Percentiles rank a stretch among this genome's conserved stretches.
Conservation (phyloP, 108 stramenopile genomes). For the Nitzschia putrida region DNA sequence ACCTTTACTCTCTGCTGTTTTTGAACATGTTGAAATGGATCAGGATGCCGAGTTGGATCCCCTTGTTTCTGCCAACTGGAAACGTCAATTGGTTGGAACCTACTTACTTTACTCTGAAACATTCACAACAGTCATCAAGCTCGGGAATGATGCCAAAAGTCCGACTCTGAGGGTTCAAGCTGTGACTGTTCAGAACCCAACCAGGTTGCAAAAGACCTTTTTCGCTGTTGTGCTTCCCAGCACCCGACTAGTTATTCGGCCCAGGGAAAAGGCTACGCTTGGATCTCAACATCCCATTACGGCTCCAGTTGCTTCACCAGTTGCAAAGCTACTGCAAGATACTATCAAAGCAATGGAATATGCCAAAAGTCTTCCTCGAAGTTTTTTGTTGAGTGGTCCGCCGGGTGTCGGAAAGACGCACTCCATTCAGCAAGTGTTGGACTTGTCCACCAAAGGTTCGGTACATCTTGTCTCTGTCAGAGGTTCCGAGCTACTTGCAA, state of each 20-base stretch:
- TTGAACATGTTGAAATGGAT: too few species aligned
- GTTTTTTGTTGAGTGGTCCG: slow-evolving; percentile 57
- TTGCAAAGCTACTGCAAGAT: slow-evolving; percentile 13
- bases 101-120: slow-evolving; percentile 5
- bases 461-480: slow-evolving; percentile 30
- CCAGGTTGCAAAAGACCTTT: not conserved
- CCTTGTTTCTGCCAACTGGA: slow-evolving; percentile 26
- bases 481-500: slow-evolving; percentile 31
- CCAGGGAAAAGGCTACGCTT: not conserved
- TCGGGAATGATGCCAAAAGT: not conserved
- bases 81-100: slow-evolving; percentile 37
- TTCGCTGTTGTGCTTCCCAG: slow-evolving; percentile 31
- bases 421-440: slow-evolving; percentile 31
- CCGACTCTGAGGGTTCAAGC: not conserved
- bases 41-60: not conserved
- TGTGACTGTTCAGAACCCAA: slow-evolving; percentile 1
- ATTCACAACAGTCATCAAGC: not conserved
- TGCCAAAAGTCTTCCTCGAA: slow-evolving; percentile 31
- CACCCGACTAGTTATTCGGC: slow-evolving; percentile 23
- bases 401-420: slow-evolving; percentile 67
- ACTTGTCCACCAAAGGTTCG: slow-evolving; percentile 7
- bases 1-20: too few species aligned
- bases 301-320: not conserved
- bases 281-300: not conserved
- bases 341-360: slow-evolving; percentile 7